phyloP scores from a whole-genome alignment of 768 basidiomycete species.

The Psilocybe cyanescens region DNA sequence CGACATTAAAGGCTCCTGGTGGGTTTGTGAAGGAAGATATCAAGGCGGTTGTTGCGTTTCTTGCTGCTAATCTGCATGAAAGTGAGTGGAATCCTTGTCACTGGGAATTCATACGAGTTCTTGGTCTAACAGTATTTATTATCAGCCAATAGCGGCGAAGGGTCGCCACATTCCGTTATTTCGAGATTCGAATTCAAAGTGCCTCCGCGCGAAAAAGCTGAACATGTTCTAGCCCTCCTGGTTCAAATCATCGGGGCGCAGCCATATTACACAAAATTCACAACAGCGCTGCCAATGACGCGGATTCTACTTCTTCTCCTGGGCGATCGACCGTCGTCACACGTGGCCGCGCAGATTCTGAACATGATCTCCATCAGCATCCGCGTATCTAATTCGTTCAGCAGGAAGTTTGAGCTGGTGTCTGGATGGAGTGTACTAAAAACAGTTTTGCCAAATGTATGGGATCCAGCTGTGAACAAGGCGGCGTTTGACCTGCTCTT shows the following conservation, averaged over 20 bases:
- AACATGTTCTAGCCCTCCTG: conserved; percentile 67
- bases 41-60: conserved; percentile 85
- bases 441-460: conserved; percentile 64
- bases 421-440: conserved; percentile 84
- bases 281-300: conserved; percentile 72
- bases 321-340: conserved; percentile 69
- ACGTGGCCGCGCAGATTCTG: conserved; percentile 63
- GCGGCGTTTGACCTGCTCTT: conserved; percentile 73
- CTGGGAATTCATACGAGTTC: neutral
- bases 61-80: conserved; percentile 79
- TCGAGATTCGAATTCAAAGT: conserved; percentile 56
- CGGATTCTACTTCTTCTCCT: conserved; percentile 82
- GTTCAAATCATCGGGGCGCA: conserved; percentile 63
- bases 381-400: conserved; percentile 62
- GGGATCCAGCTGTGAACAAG: conserved; percentile 70
- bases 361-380: conserved; percentile 61
- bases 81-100: conserved; percentile 40
- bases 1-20: conserved; percentile 53
- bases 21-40: conserved; percentile 79
- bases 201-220: conserved; percentile 59
- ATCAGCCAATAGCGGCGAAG: conserved; percentile 26
- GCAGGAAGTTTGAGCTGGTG: conserved; percentile 81
- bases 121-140: conserved; percentile 12
- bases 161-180: conserved; percentile 60
- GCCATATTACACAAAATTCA: conserved; percentile 69